A percentile compares a stretch with the other conserved stretches of the same genome.
Evolutionary conservation across 108 stramenopile species (phyloP).

Genomic region (Cyclotella sp.): DNA sequence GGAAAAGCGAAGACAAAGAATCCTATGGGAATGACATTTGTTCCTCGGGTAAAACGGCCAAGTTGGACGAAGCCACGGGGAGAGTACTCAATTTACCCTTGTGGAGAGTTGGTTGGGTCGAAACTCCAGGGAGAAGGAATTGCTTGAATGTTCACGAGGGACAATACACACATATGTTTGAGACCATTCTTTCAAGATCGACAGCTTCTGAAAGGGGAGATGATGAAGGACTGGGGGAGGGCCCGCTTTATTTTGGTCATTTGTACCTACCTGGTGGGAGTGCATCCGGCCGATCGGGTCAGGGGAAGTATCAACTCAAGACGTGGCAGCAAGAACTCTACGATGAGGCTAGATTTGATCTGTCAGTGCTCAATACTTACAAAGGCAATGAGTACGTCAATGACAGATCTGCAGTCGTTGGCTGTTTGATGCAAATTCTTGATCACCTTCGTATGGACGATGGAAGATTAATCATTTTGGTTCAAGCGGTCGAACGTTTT

Average conservation of each 20-base stretch:
- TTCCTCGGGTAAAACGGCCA: neutral
- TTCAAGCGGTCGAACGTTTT: constrained; percentile 79
- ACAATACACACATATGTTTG: constrained; percentile 82
- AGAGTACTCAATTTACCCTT: constrained; percentile 59
- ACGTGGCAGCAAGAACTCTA: constrained; percentile 51
- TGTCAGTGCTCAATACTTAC: constrained; percentile 5
- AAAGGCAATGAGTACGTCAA: neutral
- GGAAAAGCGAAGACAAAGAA: neutral
- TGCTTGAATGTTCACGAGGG: constrained; percentile 77
- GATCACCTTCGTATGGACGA: constrained; percentile 77
- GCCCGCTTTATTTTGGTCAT: constrained; percentile 73
- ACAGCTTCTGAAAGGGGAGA: neutral
- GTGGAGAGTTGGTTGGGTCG: constrained; percentile 77
- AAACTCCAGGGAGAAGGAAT: constrained; percentile 80
- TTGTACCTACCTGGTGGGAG: constrained; percentile 56
- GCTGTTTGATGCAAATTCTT: constrained; percentile 66
- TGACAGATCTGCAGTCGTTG: constrained; percentile 53
- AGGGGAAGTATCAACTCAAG: constrained; percentile 17
- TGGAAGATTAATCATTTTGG: constrained; percentile 69
- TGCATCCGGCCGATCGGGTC: neutral
- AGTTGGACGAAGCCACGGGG: constrained; percentile 51
- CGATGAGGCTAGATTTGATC: constrained; percentile 40
- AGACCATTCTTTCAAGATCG: constrained; percentile 54
- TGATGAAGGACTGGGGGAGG: constrained; percentile 9
- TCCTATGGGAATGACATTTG: neutral